Conservation (phyloP, 306 rosid genomes). For the Gastrolobium bilobum region DNA sequence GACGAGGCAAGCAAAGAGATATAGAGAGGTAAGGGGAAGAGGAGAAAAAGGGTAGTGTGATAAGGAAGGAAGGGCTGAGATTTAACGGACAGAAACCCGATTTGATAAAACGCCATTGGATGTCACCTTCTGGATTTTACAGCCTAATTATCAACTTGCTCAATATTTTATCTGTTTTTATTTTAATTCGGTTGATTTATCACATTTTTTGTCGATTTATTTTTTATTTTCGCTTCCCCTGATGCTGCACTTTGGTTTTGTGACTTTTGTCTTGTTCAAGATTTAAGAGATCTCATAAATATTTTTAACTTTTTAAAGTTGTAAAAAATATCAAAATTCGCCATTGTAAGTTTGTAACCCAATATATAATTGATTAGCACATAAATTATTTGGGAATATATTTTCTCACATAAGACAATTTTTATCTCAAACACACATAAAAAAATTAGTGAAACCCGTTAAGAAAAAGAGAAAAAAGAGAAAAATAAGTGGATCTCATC, state of each 20-base stretch:
- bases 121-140: constrained; percentile 30
- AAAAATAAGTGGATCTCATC: too few relatives aligned
- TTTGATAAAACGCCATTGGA: constrained; percentile 48
- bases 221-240: neutral
- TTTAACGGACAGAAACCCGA: constrained; percentile 59
- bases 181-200: neutral
- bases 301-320: too few relatives aligned
- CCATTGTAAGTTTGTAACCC: too few relatives aligned
- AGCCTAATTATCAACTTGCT: constrained; percentile 25
- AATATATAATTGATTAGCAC: too few relatives aligned
- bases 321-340: too few relatives aligned
- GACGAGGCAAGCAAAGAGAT: constrained; percentile 23
- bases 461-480: too few relatives aligned
- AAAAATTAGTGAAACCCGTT: too few relatives aligned
- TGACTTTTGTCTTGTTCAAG: too few relatives aligned
- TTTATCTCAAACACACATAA: too few relatives aligned
- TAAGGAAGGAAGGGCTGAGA: constrained; percentile 90
- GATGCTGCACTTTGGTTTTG: neutral
- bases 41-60: constrained; percentile 51
- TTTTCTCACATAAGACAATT: too few relatives aligned
- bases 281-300: too few relatives aligned
- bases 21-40: constrained; percentile 4
- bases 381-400: too few relatives aligned
- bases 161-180: neutral
- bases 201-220: neutral